These are phyloP conservation scores for Quercus aquifolioides DNA, from an alignment of 306 rosid genomes.

Conservation along the genomic window DNA sequence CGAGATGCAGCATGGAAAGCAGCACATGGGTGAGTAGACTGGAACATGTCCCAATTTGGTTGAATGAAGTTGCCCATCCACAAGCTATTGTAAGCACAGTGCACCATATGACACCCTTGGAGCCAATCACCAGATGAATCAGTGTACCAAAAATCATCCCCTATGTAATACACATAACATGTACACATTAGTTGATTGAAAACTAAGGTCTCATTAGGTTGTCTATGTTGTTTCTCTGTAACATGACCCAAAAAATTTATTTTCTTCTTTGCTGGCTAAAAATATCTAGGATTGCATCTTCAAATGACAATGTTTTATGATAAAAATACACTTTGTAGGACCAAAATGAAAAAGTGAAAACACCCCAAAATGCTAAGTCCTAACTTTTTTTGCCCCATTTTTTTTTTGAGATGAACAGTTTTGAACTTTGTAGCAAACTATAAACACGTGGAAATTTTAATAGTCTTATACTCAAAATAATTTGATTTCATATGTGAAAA, in stretches of 20 bases:
- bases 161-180: not conserved
- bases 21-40: conserved; percentile 90
- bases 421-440: too few species aligned
- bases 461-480: too few species aligned
- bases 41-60: conserved; percentile 99
- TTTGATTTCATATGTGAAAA: not conserved
- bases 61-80: conserved; percentile 98
- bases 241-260: too few species aligned
- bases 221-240: too few species aligned
- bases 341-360: too few species aligned
- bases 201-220: not conserved
- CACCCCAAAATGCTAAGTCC: too few species aligned
- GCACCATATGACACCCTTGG: conserved; percentile 99
- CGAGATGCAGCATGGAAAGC: conserved; percentile 90
- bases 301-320: not conserved
- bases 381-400: too few species aligned
- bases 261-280: too few species aligned
- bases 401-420: too few species aligned
- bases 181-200: not conserved
- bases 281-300: too few species aligned
- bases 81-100: conserved; percentile 85
- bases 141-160: conserved; percentile 98
- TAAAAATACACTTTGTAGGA: too few species aligned
- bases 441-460: too few species aligned
- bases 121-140: conserved; percentile 94